Evolutionary conservation across 148 eudicot species (phyloP).

Genomic region (Cornus suecica): DNA sequence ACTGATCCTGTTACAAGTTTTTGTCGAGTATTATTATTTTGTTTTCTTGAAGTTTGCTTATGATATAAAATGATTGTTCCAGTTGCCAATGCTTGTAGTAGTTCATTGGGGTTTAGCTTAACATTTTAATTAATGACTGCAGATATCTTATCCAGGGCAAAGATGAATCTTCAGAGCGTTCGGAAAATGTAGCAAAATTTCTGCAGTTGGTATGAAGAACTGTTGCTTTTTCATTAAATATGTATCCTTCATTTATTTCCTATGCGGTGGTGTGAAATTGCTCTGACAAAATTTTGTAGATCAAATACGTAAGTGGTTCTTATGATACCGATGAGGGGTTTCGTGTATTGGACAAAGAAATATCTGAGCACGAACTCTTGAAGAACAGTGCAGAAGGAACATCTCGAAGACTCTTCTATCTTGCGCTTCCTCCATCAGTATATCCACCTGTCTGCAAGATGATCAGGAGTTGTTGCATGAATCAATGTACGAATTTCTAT

Average conservation of each 20-base stretch:
- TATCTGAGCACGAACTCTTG: constrained; percentile 52
- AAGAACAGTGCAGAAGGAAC: constrained; percentile 49
- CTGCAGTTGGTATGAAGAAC: constrained; percentile 55
- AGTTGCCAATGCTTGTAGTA: background rate
- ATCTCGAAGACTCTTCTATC: constrained; percentile 82
- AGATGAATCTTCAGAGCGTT: constrained; percentile 32
- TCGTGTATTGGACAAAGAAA: constrained; percentile 62
- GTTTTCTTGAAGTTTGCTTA: background rate
- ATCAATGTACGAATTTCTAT: constrained; percentile 54
- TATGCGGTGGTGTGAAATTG: background rate
- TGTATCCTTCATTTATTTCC: background rate
- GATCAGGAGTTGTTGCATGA: constrained; percentile 68
- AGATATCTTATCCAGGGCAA: constrained; percentile 57
- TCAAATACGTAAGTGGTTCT: constrained; percentile 82
- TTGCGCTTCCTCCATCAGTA: constrained; percentile 98
- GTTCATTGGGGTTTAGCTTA: background rate
- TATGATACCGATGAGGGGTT: constrained; percentile 82
- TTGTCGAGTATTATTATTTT: background rate
- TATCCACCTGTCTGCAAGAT: constrained; percentile 95
- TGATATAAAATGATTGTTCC: background rate
- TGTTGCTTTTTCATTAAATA: background rate
- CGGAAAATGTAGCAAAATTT: constrained; percentile 56
- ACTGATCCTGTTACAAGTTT: background rate
- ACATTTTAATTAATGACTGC: constrained; percentile 17
- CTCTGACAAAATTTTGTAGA: constrained; percentile 34